Evolutionary conservation across 148 eudicot genomes (phyloP).

Genomic region (Vaccinium vitisidaea): DNA sequence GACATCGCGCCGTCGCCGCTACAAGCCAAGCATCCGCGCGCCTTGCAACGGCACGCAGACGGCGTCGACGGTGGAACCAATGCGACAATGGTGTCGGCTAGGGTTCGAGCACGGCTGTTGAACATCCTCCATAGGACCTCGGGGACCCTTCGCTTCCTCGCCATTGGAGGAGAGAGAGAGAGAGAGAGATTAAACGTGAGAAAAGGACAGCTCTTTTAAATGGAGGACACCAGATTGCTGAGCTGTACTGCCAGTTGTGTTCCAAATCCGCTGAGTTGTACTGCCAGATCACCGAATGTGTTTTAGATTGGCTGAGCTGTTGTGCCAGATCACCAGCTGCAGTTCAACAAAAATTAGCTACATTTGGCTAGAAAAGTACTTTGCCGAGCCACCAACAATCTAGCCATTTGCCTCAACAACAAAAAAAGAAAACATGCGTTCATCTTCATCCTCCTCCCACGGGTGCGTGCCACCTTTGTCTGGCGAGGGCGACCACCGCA

Average conservation of each 20-base stretch:
- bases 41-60: constrained; percentile 40
- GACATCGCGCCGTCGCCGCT: constrained; percentile 34
- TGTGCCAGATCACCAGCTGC: too few relatives aligned
- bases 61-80: constrained; percentile 34
- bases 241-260: background rate
- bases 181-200: too few relatives aligned
- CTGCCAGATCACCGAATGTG: background rate
- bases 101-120: constrained; percentile 40
- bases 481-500: too few relatives aligned
- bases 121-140: constrained; percentile 56
- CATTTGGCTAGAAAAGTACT: too few relatives aligned
- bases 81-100: constrained; percentile 49
- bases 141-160: constrained; percentile 48
- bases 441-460: too few relatives aligned
- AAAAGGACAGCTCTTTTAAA: too few relatives aligned
- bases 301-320: background rate
- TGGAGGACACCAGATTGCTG: background rate
- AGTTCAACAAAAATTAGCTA: too few relatives aligned
- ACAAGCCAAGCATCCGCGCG: constrained; percentile 44
- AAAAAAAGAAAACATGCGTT: too few relatives aligned
- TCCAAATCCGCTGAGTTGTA: background rate
- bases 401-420: too few relatives aligned
- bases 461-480: too few relatives aligned
- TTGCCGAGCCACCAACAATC: too few relatives aligned
- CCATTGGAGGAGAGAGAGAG: constrained; percentile 9